These are phyloP conservation scores for Quercus robur DNA, from an alignment of 306 rosid genomes.

Conservation along the genomic window DNA sequence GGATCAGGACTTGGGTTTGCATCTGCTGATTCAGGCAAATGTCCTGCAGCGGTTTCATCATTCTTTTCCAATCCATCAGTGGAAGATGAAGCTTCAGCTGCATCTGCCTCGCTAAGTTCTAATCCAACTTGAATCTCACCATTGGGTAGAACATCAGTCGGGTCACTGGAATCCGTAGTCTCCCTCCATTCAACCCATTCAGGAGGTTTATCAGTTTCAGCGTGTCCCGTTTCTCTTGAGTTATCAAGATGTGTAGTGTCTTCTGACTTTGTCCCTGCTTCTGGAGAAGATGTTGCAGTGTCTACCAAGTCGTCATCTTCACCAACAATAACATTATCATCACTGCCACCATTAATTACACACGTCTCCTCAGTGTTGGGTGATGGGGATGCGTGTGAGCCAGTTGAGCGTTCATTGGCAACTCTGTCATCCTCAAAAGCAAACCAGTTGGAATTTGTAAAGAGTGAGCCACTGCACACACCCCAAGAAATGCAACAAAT, in stretches of 20 bases:
- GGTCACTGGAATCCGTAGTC: slow-evolving; percentile 66
- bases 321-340: slow-evolving; percentile 52
- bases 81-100: slow-evolving; percentile 45
- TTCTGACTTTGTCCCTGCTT: slow-evolving; percentile 47
- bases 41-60: slow-evolving; percentile 35
- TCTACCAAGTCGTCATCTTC: slow-evolving; percentile 86
- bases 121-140: slow-evolving; percentile 52
- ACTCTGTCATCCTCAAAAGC: slow-evolving; percentile 80
- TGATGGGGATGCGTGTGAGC: slow-evolving; percentile 67
- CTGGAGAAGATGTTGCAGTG: slow-evolving; percentile 72
- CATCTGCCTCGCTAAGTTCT: slow-evolving; percentile 30
- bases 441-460: slow-evolving; percentile 98
- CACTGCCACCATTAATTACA: slow-evolving; percentile 33
- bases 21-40: slow-evolving; percentile 19
- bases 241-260: not conserved
- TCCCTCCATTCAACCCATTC: slow-evolving; percentile 99
- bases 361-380: slow-evolving; percentile 55
- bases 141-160: slow-evolving; percentile 60
- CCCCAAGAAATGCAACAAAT: slow-evolving; percentile 17
- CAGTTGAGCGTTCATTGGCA: slow-evolving; percentile 67
- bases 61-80: slow-evolving; percentile 28
- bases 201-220: slow-evolving; percentile 76
- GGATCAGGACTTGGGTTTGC: slow-evolving; percentile 25
- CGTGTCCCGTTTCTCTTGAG: slow-evolving; percentile 26
- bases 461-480: slow-evolving; percentile 79